These are phyloP conservation scores for Citrullus colocynthis DNA, from an alignment of 306 rosid genomes.

Conservation along the genomic window DNA sequence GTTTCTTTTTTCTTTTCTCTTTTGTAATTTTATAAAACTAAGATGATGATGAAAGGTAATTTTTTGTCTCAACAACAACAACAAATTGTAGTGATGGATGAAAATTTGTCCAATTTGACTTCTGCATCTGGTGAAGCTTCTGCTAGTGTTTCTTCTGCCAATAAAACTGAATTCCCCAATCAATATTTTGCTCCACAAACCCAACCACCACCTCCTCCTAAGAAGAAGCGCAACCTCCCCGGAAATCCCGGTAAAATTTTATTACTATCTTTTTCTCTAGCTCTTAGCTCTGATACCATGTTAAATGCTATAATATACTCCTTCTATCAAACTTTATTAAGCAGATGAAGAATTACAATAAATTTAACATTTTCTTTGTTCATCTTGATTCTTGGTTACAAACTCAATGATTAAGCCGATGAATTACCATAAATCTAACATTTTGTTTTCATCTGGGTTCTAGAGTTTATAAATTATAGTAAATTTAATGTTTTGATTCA, in stretches of 20 bases:
- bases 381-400: neutral
- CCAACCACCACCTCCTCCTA: conserved; percentile 18
- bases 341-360: too few relatives aligned
- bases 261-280: neutral
- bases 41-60: conserved; percentile 1
- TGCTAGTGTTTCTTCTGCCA: conserved; percentile 74
- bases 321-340: too few relatives aligned
- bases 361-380: neutral
- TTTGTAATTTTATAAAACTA: neutral
- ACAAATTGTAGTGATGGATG: conserved; percentile 37
- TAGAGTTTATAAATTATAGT: too few relatives aligned
- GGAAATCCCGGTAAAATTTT: conserved; percentile 75
- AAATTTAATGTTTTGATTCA: neutral
- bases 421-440: neutral
- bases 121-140: conserved; percentile 67
- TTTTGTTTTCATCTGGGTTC: neutral
- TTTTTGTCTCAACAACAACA: conserved; percentile 10
- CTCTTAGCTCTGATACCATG: neutral
- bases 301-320: too few relatives aligned
- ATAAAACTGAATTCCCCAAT: neutral
- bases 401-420: too few relatives aligned
- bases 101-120: conserved; percentile 82
- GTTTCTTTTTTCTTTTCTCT: neutral
- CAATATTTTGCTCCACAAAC: neutral
- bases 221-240: conserved; percentile 89